These are phyloP conservation scores for Penicillium sp. DNA, from an alignment of 2,329 filamentous ascomycete genomes.

Conservation along the genomic window DNA sequence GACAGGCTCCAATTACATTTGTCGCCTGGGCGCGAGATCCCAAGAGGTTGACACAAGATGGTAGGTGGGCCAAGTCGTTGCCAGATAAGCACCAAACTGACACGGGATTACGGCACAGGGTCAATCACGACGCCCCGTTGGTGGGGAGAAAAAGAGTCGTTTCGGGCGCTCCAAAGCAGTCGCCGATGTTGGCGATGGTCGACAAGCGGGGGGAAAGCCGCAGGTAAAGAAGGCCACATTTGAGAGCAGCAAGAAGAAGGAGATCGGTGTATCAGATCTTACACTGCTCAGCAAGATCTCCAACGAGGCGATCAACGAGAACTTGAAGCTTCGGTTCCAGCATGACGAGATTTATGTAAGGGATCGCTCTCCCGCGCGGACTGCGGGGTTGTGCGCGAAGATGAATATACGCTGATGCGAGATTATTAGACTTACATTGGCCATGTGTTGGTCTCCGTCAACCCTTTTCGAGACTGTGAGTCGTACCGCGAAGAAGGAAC, in stretches of 20 bases:
- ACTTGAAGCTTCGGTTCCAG: conserved; percentile 96
- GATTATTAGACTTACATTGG: conserved; percentile 80
- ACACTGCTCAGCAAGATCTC: conserved; percentile 97
- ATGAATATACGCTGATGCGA: conserved; percentile 15
- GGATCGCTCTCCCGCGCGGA: conserved; percentile 20
- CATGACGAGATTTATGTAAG: conserved; percentile 89
- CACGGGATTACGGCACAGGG: conserved; percentile 29
- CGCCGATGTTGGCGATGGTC: conserved; percentile 43
- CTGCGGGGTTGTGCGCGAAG: conserved; percentile 16
- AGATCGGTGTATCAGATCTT: conserved; percentile 96
- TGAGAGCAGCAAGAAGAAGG: conserved; percentile 97
- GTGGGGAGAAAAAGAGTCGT: conserved; percentile 44
- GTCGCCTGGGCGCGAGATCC: conserved; percentile 31
- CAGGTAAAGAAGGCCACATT: conserved; percentile 95
- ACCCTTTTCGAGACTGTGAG: conserved; percentile 85
- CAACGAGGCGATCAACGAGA: conserved; percentile 99
- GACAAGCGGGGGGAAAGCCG: conserved; percentile 49
- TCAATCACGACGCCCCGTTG: conserved; percentile 44
- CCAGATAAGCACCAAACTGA: conserved; percentile 17
- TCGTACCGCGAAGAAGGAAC: conserved; percentile 19
- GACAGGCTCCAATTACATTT: conserved; percentile 30
- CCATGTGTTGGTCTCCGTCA: conserved; percentile 98
- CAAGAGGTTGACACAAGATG: conserved; percentile 35
- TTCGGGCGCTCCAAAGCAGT: conserved; percentile 43
- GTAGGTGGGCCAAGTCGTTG: conserved; percentile 22